phyloP scores from a whole-genome alignment of 2,329 filamentous ascomycete species.

The Colletotrichum sp. region DNA sequence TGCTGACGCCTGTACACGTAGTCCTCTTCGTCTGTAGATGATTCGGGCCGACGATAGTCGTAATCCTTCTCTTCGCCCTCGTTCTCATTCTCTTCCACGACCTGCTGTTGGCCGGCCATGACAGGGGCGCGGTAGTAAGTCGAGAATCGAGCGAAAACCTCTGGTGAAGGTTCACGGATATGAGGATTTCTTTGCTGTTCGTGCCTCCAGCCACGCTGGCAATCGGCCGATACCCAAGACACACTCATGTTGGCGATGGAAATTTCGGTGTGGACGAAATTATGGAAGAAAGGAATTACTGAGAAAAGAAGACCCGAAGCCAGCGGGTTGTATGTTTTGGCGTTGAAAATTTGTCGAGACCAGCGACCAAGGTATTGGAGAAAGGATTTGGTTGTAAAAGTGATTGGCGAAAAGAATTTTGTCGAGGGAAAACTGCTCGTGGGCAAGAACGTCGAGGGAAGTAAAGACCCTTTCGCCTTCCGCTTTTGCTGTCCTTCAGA shows the following conservation, averaged over 20 bases:
- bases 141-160: neutral
- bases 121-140: neutral
- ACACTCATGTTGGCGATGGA: neutral
- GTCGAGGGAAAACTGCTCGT: neutral
- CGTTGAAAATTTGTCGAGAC: neutral
- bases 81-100: neutral
- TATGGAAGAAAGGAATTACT: neutral
- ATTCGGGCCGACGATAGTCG: neutral
- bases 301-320: neutral
- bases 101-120: neutral
- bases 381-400: neutral
- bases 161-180: neutral
- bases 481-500: neutral
- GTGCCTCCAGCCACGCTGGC: neutral
- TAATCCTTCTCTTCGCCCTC: neutral
- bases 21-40: neutral
- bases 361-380: neutral
- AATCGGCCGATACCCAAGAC: neutral
- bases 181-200: neutral
- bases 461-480: neutral
- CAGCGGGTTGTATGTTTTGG: neutral
- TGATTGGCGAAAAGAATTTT: neutral
- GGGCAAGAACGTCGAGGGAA: neutral
- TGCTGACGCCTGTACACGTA: neutral
- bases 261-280: neutral